Evolutionary conservation across 2,329 filamentous ascomycete genomes (phyloP).

Genomic region (Ascochyta pisi): DNA sequence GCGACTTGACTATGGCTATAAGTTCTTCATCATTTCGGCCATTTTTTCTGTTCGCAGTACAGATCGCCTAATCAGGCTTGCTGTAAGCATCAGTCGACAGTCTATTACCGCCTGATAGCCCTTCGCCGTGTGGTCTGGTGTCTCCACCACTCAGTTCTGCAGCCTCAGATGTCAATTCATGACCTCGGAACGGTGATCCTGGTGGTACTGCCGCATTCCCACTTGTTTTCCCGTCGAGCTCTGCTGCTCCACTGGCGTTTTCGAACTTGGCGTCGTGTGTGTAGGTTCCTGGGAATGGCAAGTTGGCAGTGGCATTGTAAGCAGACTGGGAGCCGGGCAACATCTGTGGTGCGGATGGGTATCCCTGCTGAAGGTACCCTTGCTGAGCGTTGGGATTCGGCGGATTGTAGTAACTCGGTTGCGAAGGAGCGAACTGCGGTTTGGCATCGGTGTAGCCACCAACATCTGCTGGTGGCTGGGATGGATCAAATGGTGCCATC

Average conservation of each 20-base stretch:
- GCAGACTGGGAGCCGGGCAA: conserved; percentile 16
- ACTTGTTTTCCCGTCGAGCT: background rate
- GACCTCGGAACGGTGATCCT: background rate
- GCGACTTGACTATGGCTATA: background rate
- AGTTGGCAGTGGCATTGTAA: conserved; percentile 16
- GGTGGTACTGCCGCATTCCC: background rate
- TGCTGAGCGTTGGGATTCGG: background rate
- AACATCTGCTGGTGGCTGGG: conserved; percentile 22
- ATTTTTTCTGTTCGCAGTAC: background rate
- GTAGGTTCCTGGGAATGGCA: conserved; percentile 13
- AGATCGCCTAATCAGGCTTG: background rate
- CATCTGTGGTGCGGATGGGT: conserved; percentile 22
- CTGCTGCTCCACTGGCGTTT: background rate
- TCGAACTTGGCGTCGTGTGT: conserved; percentile 1
- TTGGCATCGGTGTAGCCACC: conserved; percentile 27
- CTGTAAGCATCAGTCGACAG: background rate
- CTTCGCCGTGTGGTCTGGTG: background rate
- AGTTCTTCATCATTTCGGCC: too few relatives aligned
- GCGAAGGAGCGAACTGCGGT: conserved; percentile 18
- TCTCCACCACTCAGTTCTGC: conserved; percentile 14
- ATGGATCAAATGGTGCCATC: conserved; percentile 17
- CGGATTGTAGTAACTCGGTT: conserved; percentile 15
- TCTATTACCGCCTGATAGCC: background rate
- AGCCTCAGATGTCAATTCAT: background rate
- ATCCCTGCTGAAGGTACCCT: conserved; percentile 19